A percentile compares a stretch with the other conserved stretches of the same genome.
Evolutionary conservation across 1,139 yeast species (phyloP).

Genomic region (Blastobotrys capitulatus): DNA sequence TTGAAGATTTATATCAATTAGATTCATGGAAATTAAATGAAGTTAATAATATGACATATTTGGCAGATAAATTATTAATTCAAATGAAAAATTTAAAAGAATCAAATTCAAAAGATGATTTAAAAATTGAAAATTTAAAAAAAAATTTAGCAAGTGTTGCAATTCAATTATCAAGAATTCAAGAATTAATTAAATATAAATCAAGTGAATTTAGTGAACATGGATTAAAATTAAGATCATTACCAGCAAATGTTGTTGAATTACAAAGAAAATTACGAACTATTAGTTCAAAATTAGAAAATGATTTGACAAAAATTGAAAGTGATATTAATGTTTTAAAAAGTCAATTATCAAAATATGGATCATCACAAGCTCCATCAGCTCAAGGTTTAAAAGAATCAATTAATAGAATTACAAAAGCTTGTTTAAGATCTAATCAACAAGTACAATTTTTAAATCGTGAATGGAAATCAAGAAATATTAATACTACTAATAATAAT

Average conservation of each 20-base stretch:
- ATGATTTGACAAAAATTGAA: slow-evolving; percentile 19
- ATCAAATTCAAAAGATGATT: slow-evolving; percentile 11
- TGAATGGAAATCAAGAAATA: slow-evolving; percentile 1
- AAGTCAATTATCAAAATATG: slow-evolving; percentile 18
- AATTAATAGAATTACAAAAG: slow-evolving; percentile 13
- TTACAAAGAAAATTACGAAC: slow-evolving; percentile 22
- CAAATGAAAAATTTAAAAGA: slow-evolving; percentile 8
- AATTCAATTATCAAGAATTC: slow-evolving; percentile 19
- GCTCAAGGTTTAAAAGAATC: slow-evolving; percentile 15
- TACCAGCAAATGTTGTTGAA: slow-evolving; percentile 26
- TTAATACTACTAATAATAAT: background rate
- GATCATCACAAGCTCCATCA: slow-evolving; percentile 16
- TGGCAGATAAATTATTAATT: slow-evolving; percentile 17
- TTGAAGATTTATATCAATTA: slow-evolving; percentile 16
- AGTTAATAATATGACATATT: slow-evolving; percentile 15
- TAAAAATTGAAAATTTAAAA: slow-evolving; percentile 15
- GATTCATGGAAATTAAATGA: slow-evolving; percentile 23
- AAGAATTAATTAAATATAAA: slow-evolving; percentile 20
- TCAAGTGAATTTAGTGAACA: slow-evolving; percentile 19
- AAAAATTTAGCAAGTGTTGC: slow-evolving; percentile 16
- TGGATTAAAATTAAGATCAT: slow-evolving; percentile 18
- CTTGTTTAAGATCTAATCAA: slow-evolving; percentile 12
- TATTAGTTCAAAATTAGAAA: slow-evolving; percentile 15
- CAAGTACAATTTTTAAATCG: slow-evolving; percentile 9
- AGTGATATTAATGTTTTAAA: slow-evolving; percentile 20